Evolutionary conservation across 129 eudicot species (phyloP).

Genomic region (Centrapalus pauciflorus): DNA sequence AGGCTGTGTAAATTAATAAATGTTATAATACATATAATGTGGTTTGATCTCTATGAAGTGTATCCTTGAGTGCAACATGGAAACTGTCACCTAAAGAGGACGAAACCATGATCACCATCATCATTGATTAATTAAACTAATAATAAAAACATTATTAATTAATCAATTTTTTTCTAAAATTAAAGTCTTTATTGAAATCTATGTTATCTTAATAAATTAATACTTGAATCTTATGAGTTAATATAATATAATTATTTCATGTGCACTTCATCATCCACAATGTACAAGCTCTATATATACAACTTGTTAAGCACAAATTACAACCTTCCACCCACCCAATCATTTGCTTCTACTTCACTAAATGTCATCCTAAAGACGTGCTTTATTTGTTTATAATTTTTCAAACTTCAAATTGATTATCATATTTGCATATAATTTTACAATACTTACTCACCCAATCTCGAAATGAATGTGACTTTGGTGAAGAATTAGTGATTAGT

Average conservation of each 20-base stretch:
- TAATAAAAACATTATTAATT: neutral
- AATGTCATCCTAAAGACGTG: constrained; percentile 20
- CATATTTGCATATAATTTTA: neutral
- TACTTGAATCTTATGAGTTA: no score
- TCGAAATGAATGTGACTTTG: no score
- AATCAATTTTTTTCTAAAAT: neutral
- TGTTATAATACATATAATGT: no score
- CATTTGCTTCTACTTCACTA: constrained; percentile 36
- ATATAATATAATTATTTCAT: constrained; percentile 9
- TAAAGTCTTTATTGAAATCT: constrained; percentile 15
- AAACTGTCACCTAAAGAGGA: constrained; percentile 25
- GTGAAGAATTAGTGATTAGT: no score
- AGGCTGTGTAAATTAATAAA: no score
- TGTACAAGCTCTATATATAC: constrained; percentile 12
- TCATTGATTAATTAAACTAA: constrained; percentile 7
- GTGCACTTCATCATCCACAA: constrained; percentile 12
- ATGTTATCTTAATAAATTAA: neutral
- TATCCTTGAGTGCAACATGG: constrained; percentile 29
- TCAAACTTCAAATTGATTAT: neutral
- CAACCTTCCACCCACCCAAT: constrained; percentile 22
- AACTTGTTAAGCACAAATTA: neutral
- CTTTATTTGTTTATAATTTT: neutral
- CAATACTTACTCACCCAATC: neutral
- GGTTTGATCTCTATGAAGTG: constrained; percentile 20
- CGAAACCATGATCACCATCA: constrained; percentile 11